phyloP scores from a whole-genome alignment of 371 early-diverging fungal genomes.

The Saksenaea vasiformis region DNA sequence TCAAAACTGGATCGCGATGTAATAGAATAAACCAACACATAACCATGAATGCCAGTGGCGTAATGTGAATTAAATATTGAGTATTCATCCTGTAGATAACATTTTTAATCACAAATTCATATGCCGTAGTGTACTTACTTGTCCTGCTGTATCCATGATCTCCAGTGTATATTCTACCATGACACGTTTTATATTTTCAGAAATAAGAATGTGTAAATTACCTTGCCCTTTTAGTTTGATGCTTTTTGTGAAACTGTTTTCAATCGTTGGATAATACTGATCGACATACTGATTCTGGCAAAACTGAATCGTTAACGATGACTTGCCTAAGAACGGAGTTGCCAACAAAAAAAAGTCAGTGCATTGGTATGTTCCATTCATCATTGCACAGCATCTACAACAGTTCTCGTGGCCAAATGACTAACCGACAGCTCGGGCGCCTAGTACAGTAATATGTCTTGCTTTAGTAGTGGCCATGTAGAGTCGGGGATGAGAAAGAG shows the following conservation, averaged over 20 bases:
- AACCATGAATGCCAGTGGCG: conserved; percentile 82
- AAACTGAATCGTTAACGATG: conserved; percentile 82
- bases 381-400: neutral
- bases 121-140: conserved; percentile 45
- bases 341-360: neutral
- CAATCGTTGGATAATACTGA: conserved; percentile 87
- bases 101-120: neutral
- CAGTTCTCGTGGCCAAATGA: neutral
- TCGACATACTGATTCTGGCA: conserved; percentile 82
- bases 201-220: conserved; percentile 17
- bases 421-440: conserved; percentile 76
- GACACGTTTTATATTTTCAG: too few species aligned
- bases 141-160: conserved; percentile 90
- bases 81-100: conserved; percentile 72
- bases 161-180: conserved; percentile 76
- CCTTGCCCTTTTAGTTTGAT: conserved; percentile 63
- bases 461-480: neutral
- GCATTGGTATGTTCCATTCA: neutral
- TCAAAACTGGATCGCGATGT: conserved; percentile 75
- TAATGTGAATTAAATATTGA: conserved; percentile 80
- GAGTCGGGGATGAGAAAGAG: too few species aligned
- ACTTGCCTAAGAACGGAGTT: conserved; percentile 56
- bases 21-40: conserved; percentile 83
- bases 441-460: conserved; percentile 65
- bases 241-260: conserved; percentile 76